Conservation (phyloP, 1,284 basidiomycete species). For the Peniophora sp. region DNA sequence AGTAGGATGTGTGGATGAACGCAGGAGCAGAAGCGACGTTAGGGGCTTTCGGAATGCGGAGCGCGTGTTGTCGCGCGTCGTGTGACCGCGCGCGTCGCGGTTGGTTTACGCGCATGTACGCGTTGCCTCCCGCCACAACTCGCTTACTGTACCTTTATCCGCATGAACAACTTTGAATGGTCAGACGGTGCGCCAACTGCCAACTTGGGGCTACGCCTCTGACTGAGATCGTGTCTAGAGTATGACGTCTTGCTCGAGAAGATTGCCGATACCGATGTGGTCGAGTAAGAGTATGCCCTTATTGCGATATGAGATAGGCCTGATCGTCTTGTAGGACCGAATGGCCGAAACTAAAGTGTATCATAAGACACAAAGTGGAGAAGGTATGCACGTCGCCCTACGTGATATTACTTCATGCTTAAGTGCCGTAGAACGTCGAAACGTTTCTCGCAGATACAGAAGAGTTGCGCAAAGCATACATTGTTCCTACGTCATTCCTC, state of each 20-base stretch:
- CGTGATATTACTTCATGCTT: conserved; percentile 5
- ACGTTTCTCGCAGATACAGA: conserved; percentile 42
- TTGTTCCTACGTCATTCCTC: conserved; percentile 14
- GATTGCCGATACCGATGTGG: conserved; percentile 61
- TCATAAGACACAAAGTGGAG: conserved; percentile 63
- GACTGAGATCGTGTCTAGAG: conserved; percentile 31
- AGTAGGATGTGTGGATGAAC: too few species aligned
- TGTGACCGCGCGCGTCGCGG: too few species aligned
- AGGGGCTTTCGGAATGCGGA: too few species aligned
- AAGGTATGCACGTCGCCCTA: conserved; percentile 35
- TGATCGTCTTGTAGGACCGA: conserved; percentile 44
- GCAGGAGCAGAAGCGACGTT: too few species aligned
- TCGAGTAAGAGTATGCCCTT: conserved; percentile 43
- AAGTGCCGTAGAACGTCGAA: conserved; percentile 43
- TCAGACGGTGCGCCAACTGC: conserved; percentile 4
- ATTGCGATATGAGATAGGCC: conserved; percentile 6
- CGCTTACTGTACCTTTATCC: too few species aligned
- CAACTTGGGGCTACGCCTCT: conserved; percentile 2
- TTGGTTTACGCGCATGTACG: too few species aligned
- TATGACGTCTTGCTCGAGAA: conserved; percentile 56
- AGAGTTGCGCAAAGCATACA: conserved; percentile 23
- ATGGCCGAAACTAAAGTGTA: conserved; percentile 67
- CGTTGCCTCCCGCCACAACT: too few species aligned
- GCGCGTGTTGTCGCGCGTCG: too few species aligned
- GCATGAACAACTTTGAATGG: conserved; percentile 3